phyloP scores from a whole-genome alignment of 306 rosid genomes.

The Fagus crenata region DNA sequence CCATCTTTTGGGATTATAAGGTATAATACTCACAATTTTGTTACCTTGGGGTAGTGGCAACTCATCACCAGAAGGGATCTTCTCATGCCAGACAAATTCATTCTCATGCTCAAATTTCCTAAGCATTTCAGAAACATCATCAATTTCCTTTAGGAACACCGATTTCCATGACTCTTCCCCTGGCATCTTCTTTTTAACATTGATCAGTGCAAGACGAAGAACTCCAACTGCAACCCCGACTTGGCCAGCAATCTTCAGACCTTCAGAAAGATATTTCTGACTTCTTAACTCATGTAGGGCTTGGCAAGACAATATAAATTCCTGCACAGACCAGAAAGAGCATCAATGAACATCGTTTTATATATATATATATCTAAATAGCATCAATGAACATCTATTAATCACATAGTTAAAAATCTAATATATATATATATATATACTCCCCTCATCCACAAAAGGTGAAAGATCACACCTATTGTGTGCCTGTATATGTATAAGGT shows the following conservation, averaged over 20 bases:
- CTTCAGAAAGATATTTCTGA: slow-evolving; percentile 52
- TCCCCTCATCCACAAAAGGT: background rate
- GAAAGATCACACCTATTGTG: slow-evolving; percentile 2
- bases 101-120: slow-evolving; percentile 64
- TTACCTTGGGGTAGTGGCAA: slow-evolving; percentile 52
- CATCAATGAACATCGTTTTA: background rate
- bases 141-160: slow-evolving; percentile 42
- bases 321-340: slow-evolving; percentile 45
- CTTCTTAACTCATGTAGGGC: slow-evolving; percentile 59
- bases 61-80: slow-evolving; percentile 42
- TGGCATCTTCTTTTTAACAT: slow-evolving; percentile 44
- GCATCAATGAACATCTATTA: slow-evolving; percentile 8
- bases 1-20: slow-evolving; percentile 64
- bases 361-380: background rate
- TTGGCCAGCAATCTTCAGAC: slow-evolving; percentile 46
- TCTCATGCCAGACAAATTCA: slow-evolving; percentile 68
- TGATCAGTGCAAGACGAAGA: slow-evolving; percentile 44
- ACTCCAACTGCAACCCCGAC: slow-evolving; percentile 64
- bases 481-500: background rate
- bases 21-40: slow-evolving; percentile 53
- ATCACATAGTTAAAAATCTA: slow-evolving; percentile 2
- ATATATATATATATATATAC: background rate
- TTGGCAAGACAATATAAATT: slow-evolving; percentile 55
- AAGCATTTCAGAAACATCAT: slow-evolving; percentile 51
- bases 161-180: slow-evolving; percentile 54